Evolutionary conservation across 225 moss, liverwort and hornwort genomes (phyloP).

Genomic region (Straminergon stramineum): DNA sequence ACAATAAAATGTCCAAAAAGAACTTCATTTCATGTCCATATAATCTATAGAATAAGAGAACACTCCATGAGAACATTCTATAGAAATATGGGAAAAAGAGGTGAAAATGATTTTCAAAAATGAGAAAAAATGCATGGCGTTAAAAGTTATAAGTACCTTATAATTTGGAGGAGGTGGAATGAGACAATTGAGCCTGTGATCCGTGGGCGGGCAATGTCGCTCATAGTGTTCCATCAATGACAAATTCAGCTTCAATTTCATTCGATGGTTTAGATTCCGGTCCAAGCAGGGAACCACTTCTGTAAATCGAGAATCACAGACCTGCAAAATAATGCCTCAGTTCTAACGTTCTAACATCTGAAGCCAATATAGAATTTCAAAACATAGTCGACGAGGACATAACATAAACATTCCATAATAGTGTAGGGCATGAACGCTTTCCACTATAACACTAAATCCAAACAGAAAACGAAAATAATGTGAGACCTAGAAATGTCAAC

Average conservation of each 20-base stretch:
- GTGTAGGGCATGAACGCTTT: background rate
- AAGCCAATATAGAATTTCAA: background rate
- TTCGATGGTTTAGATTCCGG: constrained; percentile 38
- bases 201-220: constrained; percentile 63
- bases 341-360: background rate
- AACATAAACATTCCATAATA: background rate
- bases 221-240: constrained; percentile 80
- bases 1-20: background rate
- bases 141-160: constrained; percentile 15
- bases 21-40: background rate
- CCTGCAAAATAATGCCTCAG: constrained; percentile 37
- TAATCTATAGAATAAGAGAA: background rate
- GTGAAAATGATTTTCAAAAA: background rate
- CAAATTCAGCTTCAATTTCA: constrained; percentile 67
- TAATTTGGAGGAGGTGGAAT: constrained; percentile 79
- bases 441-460: background rate
- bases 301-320: constrained; percentile 54
- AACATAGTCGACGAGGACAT: background rate
- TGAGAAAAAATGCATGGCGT: background rate
- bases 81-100: background rate
- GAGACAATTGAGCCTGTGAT: constrained; percentile 63
- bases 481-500: background rate
- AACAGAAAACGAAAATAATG: background rate
- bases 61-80: background rate
- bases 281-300: constrained; percentile 80